These are phyloP conservation scores for Ceratocystis cubensis DNA, from an alignment of 2,329 filamentous ascomycete species.

Conservation along the genomic window DNA sequence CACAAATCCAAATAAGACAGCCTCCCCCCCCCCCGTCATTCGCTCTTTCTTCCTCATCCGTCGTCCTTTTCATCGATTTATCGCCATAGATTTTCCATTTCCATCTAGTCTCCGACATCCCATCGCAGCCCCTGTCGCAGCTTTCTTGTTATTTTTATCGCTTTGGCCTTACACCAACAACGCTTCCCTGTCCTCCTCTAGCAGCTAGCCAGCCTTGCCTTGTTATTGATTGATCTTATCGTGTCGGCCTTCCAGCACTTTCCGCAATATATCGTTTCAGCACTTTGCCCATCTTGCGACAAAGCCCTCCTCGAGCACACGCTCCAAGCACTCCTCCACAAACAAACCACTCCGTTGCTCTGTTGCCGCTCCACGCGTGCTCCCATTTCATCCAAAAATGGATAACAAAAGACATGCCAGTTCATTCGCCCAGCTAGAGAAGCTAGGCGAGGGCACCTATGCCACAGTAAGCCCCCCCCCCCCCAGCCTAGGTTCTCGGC, in stretches of 20 bases:
- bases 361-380: constrained; percentile 7
- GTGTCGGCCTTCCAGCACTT: too few species aligned
- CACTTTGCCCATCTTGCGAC: too few species aligned
- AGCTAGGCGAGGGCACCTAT: constrained; percentile 96
- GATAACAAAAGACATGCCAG: constrained; percentile 85
- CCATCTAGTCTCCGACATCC: neutral
- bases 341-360: too few species aligned
- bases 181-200: too few species aligned
- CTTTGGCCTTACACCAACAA: too few species aligned
- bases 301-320: too few species aligned
- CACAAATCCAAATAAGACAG: too few species aligned
- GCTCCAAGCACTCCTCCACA: too few species aligned
- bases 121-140: neutral
- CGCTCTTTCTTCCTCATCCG: neutral
- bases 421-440: constrained; percentile 98
- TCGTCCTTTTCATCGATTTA: neutral
- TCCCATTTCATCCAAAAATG: constrained; percentile 41
- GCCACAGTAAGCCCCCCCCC: constrained; percentile 57
- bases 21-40: neutral
- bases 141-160: neutral
- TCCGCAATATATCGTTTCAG: too few species aligned
- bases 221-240: too few species aligned
- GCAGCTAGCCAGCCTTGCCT: too few species aligned
- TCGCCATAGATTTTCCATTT: neutral
- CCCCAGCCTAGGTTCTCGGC: too few species aligned